A percentile compares a stretch with the other conserved stretches of the same genome.
Conservation (phyloP, 805 yeast species). For the Alloascoidea africana region DNA sequence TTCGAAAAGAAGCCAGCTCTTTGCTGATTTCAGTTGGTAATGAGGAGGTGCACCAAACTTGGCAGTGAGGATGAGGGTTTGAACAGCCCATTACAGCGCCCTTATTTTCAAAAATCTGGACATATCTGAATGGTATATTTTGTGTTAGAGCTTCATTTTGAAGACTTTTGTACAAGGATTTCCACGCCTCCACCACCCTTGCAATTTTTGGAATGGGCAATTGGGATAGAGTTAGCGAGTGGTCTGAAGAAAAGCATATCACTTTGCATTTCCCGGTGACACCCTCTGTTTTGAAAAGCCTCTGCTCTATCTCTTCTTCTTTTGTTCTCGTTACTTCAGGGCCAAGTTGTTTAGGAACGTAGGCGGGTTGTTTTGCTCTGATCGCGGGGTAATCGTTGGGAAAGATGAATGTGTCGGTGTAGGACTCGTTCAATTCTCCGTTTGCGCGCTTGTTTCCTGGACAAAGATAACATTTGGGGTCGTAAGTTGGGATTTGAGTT, state of each 20-base stretch:
- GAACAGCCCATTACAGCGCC: conserved; percentile 77
- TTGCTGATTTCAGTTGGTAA: conserved; percentile 52
- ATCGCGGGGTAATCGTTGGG: conserved; percentile 64
- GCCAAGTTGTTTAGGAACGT: too few species aligned
- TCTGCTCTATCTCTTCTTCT: conserved; percentile 19
- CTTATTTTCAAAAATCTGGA: conserved; percentile 66
- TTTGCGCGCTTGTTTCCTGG: conserved; percentile 57
- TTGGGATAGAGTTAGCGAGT: conserved; percentile 47
- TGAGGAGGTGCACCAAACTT: conserved; percentile 57
- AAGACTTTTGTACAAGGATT: conserved; percentile 29
- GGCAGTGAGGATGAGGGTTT: conserved; percentile 74
- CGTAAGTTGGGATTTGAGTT: conserved; percentile 35
- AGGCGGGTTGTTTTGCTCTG: conserved; percentile 36
- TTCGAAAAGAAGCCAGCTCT: conserved; percentile 35
- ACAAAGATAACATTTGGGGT: conserved; percentile 54
- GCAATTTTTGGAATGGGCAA: conserved; percentile 31
- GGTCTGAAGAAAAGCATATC: conserved; percentile 60
- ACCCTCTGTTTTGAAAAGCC: conserved; percentile 37
- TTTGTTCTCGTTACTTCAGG: conserved; percentile 7
- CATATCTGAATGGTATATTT: conserved; percentile 25
- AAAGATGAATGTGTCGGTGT: conserved; percentile 41
- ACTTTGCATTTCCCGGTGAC: conserved; percentile 58
- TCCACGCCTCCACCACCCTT: conserved; percentile 48
- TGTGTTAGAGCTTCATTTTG: conserved; percentile 20
- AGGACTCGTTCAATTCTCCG: conserved; percentile 43